Evolutionary conservation across 1,139 yeast genomes (phyloP), one percentile per base, ranked within the genome.

Genomic region (Trichomonascaceae sp.): DNA sequence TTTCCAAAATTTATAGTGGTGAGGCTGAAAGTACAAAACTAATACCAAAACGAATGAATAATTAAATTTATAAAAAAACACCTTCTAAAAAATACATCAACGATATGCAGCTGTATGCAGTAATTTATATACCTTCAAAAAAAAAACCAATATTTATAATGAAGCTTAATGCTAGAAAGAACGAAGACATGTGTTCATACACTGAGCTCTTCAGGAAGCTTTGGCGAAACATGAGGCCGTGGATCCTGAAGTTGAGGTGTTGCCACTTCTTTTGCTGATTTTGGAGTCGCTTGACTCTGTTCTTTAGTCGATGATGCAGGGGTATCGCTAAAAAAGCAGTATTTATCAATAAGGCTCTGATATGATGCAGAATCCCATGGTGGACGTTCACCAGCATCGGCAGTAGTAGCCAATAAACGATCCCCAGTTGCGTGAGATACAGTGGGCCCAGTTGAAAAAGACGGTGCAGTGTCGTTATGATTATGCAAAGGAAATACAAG

Each of bases 321-420:
- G 3, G 55, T 27, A 47, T 60, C 63, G 52, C 73, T 66, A 64
- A 75, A 85, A 64, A 87, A 87, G 66, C 96, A 87, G 68, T 84
- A 87, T 55, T 82, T 82, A 58, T 85, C 84, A 58, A 87, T 72
- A 46, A 87, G 71, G 59, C 84, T 86, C 64, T 83, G 82, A 66
- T 87, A 87, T 0, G 84, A 75, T 57, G 79, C 75, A 6, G 89
- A 80, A 63, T 83, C 80, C 64, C 83, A 70, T 2, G 73, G 66
- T 43, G 65, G 66, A 27, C 61, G 54, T 44, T 54, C 51, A 15
- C 48, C 51, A 9, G 50, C 49, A 17, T 47, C 45, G 10, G 48
- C 27, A 9, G 54, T 10, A 10, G 52, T 24, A 7, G 47, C 27
- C 17, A 50, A 36, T 9, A 44, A 32, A 3, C 44, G 24, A 20